phyloP scores from a whole-genome alignment of 2,329 filamentous ascomycete species.

The Purpureocillium lavendulum region DNA sequence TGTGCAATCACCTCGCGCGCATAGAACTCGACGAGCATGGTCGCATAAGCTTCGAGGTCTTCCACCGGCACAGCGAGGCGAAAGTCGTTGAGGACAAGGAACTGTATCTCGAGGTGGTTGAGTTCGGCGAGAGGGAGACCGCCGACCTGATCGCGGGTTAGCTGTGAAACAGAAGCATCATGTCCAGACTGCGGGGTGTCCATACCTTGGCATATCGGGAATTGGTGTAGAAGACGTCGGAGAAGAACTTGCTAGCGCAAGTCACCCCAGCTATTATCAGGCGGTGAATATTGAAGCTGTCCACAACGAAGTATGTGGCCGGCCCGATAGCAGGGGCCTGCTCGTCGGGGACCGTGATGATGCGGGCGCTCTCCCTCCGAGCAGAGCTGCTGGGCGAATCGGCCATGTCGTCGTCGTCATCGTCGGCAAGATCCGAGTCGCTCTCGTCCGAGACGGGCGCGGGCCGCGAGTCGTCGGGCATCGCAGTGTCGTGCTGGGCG shows the following conservation, averaged over 20 bases:
- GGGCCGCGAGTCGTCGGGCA: conserved; percentile 15
- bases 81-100: conserved; percentile 92
- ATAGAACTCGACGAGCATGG: conserved; percentile 98
- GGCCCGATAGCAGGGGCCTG: conserved; percentile 14
- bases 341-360: conserved; percentile 14
- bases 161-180: conserved; percentile 6
- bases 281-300: conserved; percentile 98
- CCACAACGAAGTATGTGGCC: conserved; percentile 78
- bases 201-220: conserved; percentile 94
- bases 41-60: conserved; percentile 93
- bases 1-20: conserved; percentile 69
- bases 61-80: conserved; percentile 87
- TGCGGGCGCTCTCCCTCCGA: conserved; percentile 12
- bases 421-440: conserved; percentile 43
- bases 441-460: conserved; percentile 30
- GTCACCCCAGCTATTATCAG: conserved; percentile 95
- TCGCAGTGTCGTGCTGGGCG: conserved; percentile 18
- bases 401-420: conserved; percentile 30
- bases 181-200: background rate
- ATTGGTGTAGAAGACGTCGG: conserved; percentile 97
- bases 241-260: conserved; percentile 99
- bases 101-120: conserved; percentile 94
- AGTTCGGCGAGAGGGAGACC: conserved; percentile 85
- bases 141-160: conserved; percentile 59
- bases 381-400: conserved; percentile 17